Conservation (phyloP, 331 rosid genomes). For the Spiraea crenata region DNA sequence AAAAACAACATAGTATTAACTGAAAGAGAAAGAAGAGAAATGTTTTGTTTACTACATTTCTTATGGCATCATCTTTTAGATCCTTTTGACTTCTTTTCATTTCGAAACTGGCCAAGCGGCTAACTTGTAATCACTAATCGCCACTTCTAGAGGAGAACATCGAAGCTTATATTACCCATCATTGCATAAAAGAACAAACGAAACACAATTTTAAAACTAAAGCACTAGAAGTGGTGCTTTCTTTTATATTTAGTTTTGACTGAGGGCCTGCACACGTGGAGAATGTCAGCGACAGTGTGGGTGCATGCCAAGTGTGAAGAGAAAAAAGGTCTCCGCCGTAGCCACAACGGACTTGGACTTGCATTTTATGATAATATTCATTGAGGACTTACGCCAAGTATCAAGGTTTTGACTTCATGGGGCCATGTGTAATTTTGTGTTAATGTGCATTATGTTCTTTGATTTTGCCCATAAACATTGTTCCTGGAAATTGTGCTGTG, state of each 20-base stretch:
- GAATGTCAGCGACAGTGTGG: constrained; percentile 44
- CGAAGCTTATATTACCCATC: constrained; percentile 2
- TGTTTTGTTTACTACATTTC: too few species aligned
- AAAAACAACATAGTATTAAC: too few species aligned
- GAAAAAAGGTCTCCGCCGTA: constrained; percentile 54
- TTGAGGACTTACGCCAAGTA: constrained; percentile 32
- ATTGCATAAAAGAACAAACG: constrained; percentile 1
- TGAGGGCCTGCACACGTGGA: constrained; percentile 39
- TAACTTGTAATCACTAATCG: constrained; percentile 1
- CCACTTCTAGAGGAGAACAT: constrained; percentile 26
- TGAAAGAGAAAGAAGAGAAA: too few species aligned
- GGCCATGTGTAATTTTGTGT: constrained; percentile 33
- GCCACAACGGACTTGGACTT: constrained; percentile 62
- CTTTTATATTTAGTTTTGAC: background rate
- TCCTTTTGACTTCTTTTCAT: constrained; percentile 46
- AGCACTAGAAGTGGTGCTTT: background rate
- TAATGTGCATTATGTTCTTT: constrained; percentile 19
- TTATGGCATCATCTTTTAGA: background rate
- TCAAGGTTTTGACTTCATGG: constrained; percentile 51
- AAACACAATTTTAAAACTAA: constrained; percentile 13
- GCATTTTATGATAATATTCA: constrained; percentile 23
- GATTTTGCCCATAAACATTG: constrained; percentile 27
- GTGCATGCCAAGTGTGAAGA: constrained; percentile 23
- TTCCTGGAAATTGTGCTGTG: constrained; percentile 40
- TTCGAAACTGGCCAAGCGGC: constrained; percentile 38